Base-by-base conservation (phyloP, 2,329 filamentous ascomycete genomes). In the Colletotrichum sojae region DNA sequence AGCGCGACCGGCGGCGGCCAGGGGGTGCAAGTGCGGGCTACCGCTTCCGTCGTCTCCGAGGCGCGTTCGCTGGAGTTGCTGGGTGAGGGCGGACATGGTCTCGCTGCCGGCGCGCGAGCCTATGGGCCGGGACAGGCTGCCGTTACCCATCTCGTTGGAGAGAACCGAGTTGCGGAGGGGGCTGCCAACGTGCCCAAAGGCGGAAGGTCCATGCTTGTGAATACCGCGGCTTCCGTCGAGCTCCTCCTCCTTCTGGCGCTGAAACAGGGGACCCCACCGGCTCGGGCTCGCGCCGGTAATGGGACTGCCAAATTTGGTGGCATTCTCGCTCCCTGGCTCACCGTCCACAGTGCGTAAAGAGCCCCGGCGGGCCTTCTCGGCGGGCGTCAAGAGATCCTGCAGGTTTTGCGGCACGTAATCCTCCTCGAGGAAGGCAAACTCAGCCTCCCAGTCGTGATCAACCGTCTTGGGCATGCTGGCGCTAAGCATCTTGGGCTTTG, bases 321-420 rank as follows among this genome's bases (percentile, higher is more conserved):
- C 76, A 27, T 84, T 83, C 6, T 85, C 83, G 68, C 83, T 77
- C 43, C 79, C 79, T 10, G 76, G 79, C 31, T 89, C 86, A 45
- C 86, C 85, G n/a, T 89, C 88, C n/a, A 77, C 77, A 60, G 82
- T 85, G 58, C 86, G 84, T 70, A 87, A 80, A 2, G 90, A 91
- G 13, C 89, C 89, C 56, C 90, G 82, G 12, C 90, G 84, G 12
- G 89, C 90, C 77, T 91, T 91, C 75, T 92, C 90, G 15, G 89
- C 88, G 1, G 90, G 89, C 4, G 90, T 92, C 73, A 92, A 79
- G 15, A 92, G 83, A 69, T 92, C 90, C 73, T 90, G 89, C 43
- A 91, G 81, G 67, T 89, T 87, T 70, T 88, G 92, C 0, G 95
- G 96, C 10, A 98, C 85, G 75, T 96, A 93, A 75, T 97, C 94